Base-by-base conservation (phyloP, 495 filamentous ascomycete genomes). In the Penicillium malachiteum region DNA sequence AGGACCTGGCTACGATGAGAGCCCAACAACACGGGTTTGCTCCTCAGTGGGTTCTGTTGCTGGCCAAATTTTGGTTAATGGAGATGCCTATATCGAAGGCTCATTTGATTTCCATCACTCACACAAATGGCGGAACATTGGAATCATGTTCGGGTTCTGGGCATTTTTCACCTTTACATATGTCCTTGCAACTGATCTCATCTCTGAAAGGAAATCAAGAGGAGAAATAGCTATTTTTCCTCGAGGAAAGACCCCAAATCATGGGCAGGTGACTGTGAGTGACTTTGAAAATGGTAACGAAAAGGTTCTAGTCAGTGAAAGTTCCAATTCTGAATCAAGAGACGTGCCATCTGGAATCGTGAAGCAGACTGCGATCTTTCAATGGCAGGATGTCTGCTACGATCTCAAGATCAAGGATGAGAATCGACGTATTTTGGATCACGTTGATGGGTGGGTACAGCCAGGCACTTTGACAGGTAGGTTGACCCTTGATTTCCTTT, bases 301-400 rank as follows among this genome's bases (percentile, higher is more conserved):
- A 13, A 37, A 37, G 34, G 34, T 37, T 37, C 12, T 13, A 1
- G 2, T 37, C 7, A 5, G 40, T 16, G 11, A 43, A 21, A 13
- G 14, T 16, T 13, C 8, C 11, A 43, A 43, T 43, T 21, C 18
- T 12, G 7, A 43, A 1, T 2, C 7, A 16, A 43, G 40, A 16
- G 11, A 46, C 6, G 14, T 46, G 5, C 18, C 16, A 2, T 13
- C 18, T 11, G 5, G 16, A 7, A 30, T 46, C 3, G 16, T 18
- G 13, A 18, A 13, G 43, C 43, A 38, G 65, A 61, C 1, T 85
- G 84, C 50, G 5, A 82, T 92, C 32, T 84, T 92, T 55, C 88
- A 86, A 4, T 93, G 87, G 87, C 80, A 86, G 56, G 78, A 87
- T 55, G 79, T 95, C 9, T 81, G 75, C 55, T 93, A 92, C 56